Conservation (phyloP, 2,329 filamentous ascomycete genomes). For the Cytospora piceae region DNA sequence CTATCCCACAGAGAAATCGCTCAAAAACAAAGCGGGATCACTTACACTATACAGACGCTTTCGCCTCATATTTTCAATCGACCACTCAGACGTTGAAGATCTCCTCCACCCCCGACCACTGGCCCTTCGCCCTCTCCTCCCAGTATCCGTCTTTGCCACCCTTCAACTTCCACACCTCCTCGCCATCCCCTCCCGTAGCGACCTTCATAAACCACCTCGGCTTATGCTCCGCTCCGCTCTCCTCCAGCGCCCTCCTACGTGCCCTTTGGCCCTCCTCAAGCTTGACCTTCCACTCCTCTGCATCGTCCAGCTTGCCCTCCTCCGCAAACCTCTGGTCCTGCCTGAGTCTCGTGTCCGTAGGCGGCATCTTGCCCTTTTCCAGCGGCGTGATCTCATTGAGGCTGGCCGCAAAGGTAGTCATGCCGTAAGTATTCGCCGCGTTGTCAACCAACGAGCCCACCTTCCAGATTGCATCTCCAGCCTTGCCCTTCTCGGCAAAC, state of each 20-base stretch:
- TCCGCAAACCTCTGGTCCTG: constrained; percentile 77
- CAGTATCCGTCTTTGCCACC: constrained; percentile 88
- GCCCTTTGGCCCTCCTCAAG: constrained; percentile 85
- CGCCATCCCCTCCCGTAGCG: constrained; percentile 55
- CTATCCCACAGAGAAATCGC: neutral
- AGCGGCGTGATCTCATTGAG: constrained; percentile 87
- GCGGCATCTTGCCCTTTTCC: constrained; percentile 74
- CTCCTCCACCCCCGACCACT: constrained; percentile 63
- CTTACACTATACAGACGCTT: neutral
- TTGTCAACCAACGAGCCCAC: constrained; percentile 79
- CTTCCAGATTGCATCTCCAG: constrained; percentile 75
- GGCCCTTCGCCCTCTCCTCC: constrained; percentile 75
- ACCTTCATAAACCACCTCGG: constrained; percentile 86
- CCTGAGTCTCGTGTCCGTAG: constrained; percentile 80
- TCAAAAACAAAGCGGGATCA: neutral
- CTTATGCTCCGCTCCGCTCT: constrained; percentile 69
- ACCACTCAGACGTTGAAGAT: constrained; percentile 46
- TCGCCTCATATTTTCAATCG: neutral
- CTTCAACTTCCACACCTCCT: constrained; percentile 77
- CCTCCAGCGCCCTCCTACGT: constrained; percentile 76
- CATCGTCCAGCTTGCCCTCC: constrained; percentile 39
- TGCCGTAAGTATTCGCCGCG: constrained; percentile 78
- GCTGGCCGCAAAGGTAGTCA: constrained; percentile 82
- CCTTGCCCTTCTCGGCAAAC: constrained; percentile 57
- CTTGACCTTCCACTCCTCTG: constrained; percentile 45